Percentiles rank a stretch among this genome's conserved stretches.
Evolutionary conservation across 2,329 filamentous ascomycete genomes (phyloP).

Genomic region (Rutstroemia sydowiana): DNA sequence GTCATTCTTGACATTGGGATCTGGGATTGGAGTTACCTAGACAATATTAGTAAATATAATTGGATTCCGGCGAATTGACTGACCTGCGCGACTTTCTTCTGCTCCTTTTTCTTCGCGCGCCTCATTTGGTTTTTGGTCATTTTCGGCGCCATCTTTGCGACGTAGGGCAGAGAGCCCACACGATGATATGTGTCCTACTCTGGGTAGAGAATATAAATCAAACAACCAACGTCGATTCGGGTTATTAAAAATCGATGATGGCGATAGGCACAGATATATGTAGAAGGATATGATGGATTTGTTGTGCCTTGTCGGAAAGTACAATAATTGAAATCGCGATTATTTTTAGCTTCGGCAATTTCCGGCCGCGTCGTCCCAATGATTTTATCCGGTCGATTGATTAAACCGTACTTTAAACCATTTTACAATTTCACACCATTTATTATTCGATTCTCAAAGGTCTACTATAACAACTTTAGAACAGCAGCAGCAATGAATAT

Average conservation of each 20-base stretch:
- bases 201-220: no score
- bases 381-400: no score
- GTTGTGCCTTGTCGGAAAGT: no score
- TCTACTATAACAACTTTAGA: no score
- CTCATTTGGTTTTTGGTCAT: conserved; percentile 91
- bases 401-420: background rate
- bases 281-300: no score
- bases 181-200: background rate
- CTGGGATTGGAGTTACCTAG: conserved; percentile 30
- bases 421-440: background rate
- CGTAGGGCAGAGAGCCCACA: conserved; percentile 19
- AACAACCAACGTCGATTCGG: no score
- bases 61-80: conserved; percentile 11
- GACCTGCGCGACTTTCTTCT: conserved; percentile 62
- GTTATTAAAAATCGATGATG: no score
- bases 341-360: conserved; percentile 17
- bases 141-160: conserved; percentile 57
- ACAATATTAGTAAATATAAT: conserved; percentile 3
- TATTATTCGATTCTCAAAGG: no score
- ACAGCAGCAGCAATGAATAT: background rate
- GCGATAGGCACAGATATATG: no score
- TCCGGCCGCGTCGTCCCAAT: conserved; percentile 2
- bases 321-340: conserved; percentile 20
- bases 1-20: conserved; percentile 26
- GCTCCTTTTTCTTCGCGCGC: conserved; percentile 88